Evolutionary conservation across 306 rosid genomes (phyloP).

Genomic region (Ammopiptanthus mongolicus): DNA sequence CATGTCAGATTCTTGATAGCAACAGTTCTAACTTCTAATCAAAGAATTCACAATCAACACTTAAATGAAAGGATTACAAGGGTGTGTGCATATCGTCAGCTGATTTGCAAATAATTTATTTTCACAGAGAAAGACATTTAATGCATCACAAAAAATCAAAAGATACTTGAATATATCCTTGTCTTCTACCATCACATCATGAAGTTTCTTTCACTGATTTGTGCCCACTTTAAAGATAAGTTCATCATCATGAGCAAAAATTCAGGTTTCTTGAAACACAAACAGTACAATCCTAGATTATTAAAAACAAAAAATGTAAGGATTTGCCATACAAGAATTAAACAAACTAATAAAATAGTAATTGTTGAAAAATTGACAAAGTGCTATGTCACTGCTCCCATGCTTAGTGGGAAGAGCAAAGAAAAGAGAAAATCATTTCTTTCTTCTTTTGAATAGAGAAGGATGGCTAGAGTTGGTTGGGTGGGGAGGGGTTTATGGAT

Average conservation of each 20-base stretch:
- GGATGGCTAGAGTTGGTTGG: not conserved
- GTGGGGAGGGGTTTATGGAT: not conserved
- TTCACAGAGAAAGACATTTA: not conserved
- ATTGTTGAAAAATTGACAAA: not conserved
- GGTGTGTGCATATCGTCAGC: not conserved
- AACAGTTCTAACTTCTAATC: not conserved
- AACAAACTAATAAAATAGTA: conserved; percentile 9
- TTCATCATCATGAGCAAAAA: not conserved
- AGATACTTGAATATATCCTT: not conserved
- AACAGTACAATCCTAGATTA: not conserved
- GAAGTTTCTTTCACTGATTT: not conserved
- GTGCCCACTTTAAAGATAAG: not conserved
- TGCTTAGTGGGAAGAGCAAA: not conserved
- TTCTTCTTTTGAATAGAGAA: not conserved
- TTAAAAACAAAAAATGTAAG: not conserved
- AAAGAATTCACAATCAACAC: not conserved
- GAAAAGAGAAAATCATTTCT: not conserved
- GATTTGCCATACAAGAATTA: not conserved
- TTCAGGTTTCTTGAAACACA: not conserved
- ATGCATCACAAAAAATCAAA: not conserved
- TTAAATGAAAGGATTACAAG: not conserved
- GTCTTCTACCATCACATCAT: not conserved
- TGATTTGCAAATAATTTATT: not conserved
- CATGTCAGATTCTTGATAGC: not conserved
- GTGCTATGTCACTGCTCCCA: too few species aligned